A percentile compares a stretch with the other conserved stretches of the same genome.
Conservation (phyloP, 306 rosid genomes). For the Cucurbita argyrosperma region DNA sequence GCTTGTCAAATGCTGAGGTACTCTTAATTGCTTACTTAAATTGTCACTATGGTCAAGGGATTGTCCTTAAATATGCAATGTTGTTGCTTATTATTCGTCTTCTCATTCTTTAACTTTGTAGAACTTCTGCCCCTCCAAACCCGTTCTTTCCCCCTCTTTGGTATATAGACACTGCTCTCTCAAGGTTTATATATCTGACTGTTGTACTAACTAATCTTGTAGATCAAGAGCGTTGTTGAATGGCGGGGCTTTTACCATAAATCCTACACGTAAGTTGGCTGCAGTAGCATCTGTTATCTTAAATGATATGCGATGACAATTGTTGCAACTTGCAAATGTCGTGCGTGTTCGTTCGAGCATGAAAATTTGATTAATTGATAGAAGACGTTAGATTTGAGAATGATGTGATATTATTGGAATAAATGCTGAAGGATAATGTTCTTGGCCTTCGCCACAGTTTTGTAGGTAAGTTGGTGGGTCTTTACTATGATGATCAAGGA, state of each 20-base stretch:
- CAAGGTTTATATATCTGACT: background rate
- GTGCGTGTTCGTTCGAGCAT: background rate
- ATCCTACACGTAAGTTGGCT: constrained; percentile 58
- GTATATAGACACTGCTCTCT: no score
- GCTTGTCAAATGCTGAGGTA: constrained; percentile 79
- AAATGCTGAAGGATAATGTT: background rate
- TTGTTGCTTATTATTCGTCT: background rate
- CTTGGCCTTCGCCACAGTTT: constrained; percentile 22
- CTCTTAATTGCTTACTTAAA: background rate
- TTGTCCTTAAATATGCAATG: background rate
- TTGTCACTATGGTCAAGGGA: background rate
- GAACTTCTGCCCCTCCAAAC: background rate
- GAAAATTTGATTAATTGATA: background rate
- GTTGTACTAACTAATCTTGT: constrained; percentile 9
- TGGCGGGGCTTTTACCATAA: constrained; percentile 79
- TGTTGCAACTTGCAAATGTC: background rate
- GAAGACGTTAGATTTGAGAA: background rate
- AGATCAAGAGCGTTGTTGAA: constrained; percentile 86
- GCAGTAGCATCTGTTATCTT: background rate
- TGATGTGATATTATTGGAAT: background rate
- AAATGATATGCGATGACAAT: background rate
- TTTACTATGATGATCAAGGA: constrained; percentile 60
- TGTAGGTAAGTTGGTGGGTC: constrained; percentile 79
- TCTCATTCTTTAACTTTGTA: background rate
- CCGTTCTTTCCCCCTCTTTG: background rate